phyloP scores from a whole-genome alignment of 352 stramenopile genomes.

The Achlya hypogyna region DNA sequence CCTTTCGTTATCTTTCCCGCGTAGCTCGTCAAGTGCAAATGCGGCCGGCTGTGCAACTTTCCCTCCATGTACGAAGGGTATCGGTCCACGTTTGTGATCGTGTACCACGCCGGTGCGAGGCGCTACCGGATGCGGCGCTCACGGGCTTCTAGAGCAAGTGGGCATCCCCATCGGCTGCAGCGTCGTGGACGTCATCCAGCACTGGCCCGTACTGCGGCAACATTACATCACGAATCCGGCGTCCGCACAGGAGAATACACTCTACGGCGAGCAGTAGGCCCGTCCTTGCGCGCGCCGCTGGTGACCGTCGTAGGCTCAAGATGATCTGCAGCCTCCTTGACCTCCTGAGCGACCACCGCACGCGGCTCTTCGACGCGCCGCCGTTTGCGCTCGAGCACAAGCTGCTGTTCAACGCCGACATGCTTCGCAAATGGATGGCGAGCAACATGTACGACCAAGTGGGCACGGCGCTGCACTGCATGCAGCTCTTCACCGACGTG shows the following conservation, averaged over 20 bases:
- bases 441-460: conserved; percentile 60
- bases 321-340: conserved; percentile 75
- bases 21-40: conserved; percentile 33
- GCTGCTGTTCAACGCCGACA: conserved; percentile 61
- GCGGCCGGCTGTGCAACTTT: conserved; percentile 52
- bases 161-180: conserved; percentile 58
- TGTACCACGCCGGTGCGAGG: conserved; percentile 68
- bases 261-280: conserved; percentile 14
- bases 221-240: conserved; percentile 34
- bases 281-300: background rate
- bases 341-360: conserved; percentile 69
- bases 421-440: conserved; percentile 70
- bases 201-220: conserved; percentile 50
- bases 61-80: conserved; percentile 73
- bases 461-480: conserved; percentile 64
- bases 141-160: conserved; percentile 66
- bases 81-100: conserved; percentile 52
- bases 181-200: conserved; percentile 60
- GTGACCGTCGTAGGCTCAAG: conserved; percentile 33
- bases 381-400: conserved; percentile 61
- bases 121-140: background rate
- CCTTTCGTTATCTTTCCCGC: conserved; percentile 14
- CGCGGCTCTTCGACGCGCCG: conserved; percentile 52
- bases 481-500: conserved; percentile 52
- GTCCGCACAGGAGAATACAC: background rate